Percentiles rank a stretch among this genome's conserved stretches.
phyloP scores from a whole-genome alignment of 2,329 filamentous ascomycete genomes.

The Fusarium lyarnte region DNA sequence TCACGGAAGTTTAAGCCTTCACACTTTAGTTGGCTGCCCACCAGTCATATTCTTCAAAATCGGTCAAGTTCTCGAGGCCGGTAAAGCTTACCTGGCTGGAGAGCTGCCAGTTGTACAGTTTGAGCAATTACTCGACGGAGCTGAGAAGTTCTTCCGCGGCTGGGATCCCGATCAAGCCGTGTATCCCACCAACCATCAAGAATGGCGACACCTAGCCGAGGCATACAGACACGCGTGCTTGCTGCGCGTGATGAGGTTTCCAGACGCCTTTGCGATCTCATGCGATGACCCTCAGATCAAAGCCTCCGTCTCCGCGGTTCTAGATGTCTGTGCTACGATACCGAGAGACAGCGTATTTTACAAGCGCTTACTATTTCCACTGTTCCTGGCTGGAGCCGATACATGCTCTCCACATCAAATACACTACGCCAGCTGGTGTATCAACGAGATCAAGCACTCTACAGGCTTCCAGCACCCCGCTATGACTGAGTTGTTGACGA shows the following conservation, averaged over 20 bases:
- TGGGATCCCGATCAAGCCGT: slow-evolving; percentile 38
- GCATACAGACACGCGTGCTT: slow-evolving; percentile 45
- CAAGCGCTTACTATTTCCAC: slow-evolving; percentile 43
- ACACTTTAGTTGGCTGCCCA: slow-evolving; percentile 43
- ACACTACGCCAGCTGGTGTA: slow-evolving; percentile 40
- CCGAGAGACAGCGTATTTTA: slow-evolving; percentile 38
- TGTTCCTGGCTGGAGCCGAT: slow-evolving; percentile 43
- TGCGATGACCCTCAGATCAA: slow-evolving; percentile 38
- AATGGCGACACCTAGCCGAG: slow-evolving; percentile 44
- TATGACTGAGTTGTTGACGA: slow-evolving; percentile 40
- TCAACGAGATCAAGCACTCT: slow-evolving; percentile 37
- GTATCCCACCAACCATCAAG: slow-evolving; percentile 41
- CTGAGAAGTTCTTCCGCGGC: slow-evolving; percentile 40
- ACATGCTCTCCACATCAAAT: slow-evolving; percentile 38
- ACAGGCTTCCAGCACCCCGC: slow-evolving; percentile 41
- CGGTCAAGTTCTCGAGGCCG: slow-evolving; percentile 36
- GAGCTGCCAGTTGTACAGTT: slow-evolving; percentile 11
- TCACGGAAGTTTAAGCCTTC: slow-evolving; percentile 36
- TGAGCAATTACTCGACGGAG: slow-evolving; percentile 15
- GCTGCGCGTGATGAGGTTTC: slow-evolving; percentile 41
- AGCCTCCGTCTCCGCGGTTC: slow-evolving; percentile 36
- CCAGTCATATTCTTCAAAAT: slow-evolving; percentile 40
- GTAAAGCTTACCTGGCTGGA: slow-evolving; percentile 27
- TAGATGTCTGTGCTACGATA: slow-evolving; percentile 39
- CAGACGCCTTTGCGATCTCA: slow-evolving; percentile 38